A percentile compares a stretch with the other conserved stretches of the same genome.
Conservation (phyloP, 1,284 basidiomycete species). For the Blastosporella zonata region DNA sequence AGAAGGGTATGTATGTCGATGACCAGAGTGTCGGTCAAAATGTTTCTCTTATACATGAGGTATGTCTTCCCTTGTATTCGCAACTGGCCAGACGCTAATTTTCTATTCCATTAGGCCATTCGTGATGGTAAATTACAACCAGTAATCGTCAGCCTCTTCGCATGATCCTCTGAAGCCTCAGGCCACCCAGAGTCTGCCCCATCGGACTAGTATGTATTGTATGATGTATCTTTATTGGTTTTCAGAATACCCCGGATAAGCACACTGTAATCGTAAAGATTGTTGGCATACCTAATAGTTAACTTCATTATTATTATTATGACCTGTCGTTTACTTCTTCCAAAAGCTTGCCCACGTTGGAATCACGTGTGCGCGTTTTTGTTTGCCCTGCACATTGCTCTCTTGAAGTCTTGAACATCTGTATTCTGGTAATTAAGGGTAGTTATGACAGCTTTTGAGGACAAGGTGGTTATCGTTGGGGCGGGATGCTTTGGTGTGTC, state of each 20-base stretch:
- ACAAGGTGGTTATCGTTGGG: constrained; percentile 71
- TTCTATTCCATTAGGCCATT: constrained; percentile 32
- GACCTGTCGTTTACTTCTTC: too few species aligned
- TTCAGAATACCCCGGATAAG: neutral
- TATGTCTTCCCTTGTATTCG: constrained; percentile 19
- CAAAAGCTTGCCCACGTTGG: neutral
- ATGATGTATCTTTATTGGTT: neutral
- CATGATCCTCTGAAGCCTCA: constrained; percentile 1
- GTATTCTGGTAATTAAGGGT: neutral
- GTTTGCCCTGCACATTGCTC: neutral
- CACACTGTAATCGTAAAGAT: neutral
- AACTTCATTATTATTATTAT: too few species aligned
- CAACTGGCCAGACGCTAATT: constrained; percentile 28
- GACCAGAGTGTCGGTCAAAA: constrained; percentile 66
- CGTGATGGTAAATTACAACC: constrained; percentile 70
- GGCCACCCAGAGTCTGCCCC: too few species aligned
- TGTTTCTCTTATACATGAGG: constrained; percentile 70
- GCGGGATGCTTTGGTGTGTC: constrained; percentile 87
- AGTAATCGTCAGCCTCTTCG: constrained; percentile 50
- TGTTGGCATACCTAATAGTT: too few species aligned
- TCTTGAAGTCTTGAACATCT: too few species aligned
- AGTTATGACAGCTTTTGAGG: constrained; percentile 14
- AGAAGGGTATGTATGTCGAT: constrained; percentile 51
- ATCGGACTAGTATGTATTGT: neutral
- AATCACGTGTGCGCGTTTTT: neutral